Conservation (phyloP, 371 early-diverging fungal species). For the Phascolomyces articulosus region DNA sequence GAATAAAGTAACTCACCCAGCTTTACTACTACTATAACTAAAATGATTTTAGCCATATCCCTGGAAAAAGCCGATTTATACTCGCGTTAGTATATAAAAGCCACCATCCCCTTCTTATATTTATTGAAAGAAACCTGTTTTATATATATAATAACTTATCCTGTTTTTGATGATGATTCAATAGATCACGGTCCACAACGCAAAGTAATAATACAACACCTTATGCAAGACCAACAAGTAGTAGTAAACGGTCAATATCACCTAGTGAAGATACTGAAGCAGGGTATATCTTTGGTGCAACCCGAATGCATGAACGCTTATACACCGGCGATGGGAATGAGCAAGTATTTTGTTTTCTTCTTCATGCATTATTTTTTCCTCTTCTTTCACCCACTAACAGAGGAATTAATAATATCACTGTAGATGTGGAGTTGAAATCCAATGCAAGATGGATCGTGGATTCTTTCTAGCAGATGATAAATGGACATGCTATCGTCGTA, state of each 20-base stretch:
- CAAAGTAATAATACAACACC: too few species aligned
- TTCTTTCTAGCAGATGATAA: constrained; percentile 69
- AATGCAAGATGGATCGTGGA: constrained; percentile 67
- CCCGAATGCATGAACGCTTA: constrained; percentile 9
- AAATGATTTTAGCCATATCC: not conserved
- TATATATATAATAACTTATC: not conserved
- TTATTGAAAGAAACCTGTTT: not conserved
- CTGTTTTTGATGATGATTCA: not conserved
- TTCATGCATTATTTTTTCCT: not conserved
- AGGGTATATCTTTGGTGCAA: constrained; percentile 17
- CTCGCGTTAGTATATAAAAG: not conserved
- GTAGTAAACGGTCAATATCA: not conserved
- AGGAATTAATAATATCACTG: not conserved
- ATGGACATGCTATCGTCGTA: constrained; percentile 92
- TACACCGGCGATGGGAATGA: constrained; percentile 2
- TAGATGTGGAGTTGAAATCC: constrained; percentile 22
- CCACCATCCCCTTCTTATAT: too few species aligned
- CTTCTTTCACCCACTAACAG: not conserved
- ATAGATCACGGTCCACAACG: not conserved
- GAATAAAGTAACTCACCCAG: not conserved
- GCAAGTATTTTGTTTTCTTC: not conserved
- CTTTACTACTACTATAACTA: too few species aligned
- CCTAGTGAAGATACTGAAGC: not conserved
- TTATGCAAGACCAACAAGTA: not conserved
- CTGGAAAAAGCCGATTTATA: not conserved